These are phyloP conservation scores for Tympanopsis confertula DNA, from an alignment of 2,329 filamentous ascomycete genomes.

Conservation along the genomic window DNA sequence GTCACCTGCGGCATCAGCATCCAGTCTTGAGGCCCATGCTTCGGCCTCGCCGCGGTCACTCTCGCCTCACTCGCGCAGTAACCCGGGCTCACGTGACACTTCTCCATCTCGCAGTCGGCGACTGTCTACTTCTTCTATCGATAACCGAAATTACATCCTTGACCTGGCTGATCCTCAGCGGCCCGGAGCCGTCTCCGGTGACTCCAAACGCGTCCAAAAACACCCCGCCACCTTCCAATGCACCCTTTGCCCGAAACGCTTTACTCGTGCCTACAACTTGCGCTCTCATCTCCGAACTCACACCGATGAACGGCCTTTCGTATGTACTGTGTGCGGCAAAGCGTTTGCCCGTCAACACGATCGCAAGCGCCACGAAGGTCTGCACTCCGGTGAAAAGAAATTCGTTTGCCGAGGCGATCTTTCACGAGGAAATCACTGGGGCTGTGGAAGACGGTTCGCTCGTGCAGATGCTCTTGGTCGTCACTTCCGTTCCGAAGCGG, in stretches of 20 bases:
- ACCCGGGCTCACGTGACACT: slow-evolving; percentile 25
- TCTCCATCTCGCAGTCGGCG: slow-evolving; percentile 27
- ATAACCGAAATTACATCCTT: slow-evolving; percentile 67
- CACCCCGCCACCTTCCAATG: slow-evolving; percentile 97
- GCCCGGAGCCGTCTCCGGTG: slow-evolving; percentile 37
- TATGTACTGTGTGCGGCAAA: slow-evolving; percentile 93
- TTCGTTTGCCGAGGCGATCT: slow-evolving; percentile 92
- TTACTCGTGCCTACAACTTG: slow-evolving; percentile 91
- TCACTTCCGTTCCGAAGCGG: slow-evolving; percentile 91
- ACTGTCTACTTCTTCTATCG: slow-evolving; percentile 25
- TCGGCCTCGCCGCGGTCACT: slow-evolving; percentile 23
- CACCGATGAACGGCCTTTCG: slow-evolving; percentile 92
- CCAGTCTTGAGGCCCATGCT: slow-evolving; percentile 8
- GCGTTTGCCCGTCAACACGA: slow-evolving; percentile 96
- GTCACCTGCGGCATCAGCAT: slow-evolving; percentile 9
- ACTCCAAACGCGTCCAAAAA: slow-evolving; percentile 79
- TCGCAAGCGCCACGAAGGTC: slow-evolving; percentile 87
- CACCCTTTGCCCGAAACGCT: slow-evolving; percentile 82
- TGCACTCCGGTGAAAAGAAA: slow-evolving; percentile 96
- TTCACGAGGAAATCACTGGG: slow-evolving; percentile 75
- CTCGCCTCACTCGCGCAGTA: slow-evolving; percentile 25
- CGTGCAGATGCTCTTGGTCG: slow-evolving; percentile 87
- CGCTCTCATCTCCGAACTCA: slow-evolving; percentile 91
- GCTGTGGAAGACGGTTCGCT: slow-evolving; percentile 84
- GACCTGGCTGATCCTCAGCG: slow-evolving; percentile 69